These are phyloP conservation scores for Rhizopogon vesiculosus DNA, from an alignment of 768 basidiomycete species.

Conservation along the genomic window DNA sequence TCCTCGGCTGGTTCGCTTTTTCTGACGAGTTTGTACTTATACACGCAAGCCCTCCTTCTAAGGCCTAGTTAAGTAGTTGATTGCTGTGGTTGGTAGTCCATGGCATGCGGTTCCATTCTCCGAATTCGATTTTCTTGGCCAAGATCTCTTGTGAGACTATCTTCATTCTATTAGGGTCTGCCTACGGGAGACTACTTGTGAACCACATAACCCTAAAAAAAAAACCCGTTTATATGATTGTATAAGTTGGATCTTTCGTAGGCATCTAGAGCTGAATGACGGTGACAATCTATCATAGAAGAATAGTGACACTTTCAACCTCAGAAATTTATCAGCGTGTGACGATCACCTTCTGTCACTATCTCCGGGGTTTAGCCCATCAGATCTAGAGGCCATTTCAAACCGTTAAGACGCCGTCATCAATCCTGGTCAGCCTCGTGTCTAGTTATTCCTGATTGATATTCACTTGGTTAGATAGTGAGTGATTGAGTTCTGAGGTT, in stretches of 20 bases:
- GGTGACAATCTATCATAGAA: background rate
- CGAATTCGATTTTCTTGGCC: background rate
- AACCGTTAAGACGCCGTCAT: background rate
- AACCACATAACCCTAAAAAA: too few species aligned
- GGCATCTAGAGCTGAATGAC: background rate
- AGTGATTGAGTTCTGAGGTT: background rate
- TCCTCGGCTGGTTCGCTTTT: too few species aligned
- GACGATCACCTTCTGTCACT: background rate
- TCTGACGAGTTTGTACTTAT: too few species aligned
- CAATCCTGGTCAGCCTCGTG: background rate
- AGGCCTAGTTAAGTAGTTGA: background rate
- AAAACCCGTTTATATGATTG: too few species aligned
- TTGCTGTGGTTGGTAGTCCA: background rate
- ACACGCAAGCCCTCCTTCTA: background rate
- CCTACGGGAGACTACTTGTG: too few species aligned
- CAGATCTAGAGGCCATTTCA: background rate
- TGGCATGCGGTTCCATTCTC: background rate
- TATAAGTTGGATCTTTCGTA: background rate
- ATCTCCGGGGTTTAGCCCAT: background rate
- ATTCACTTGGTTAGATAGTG: background rate
- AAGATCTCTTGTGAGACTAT: background rate
- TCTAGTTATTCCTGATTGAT: background rate
- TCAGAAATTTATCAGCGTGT: background rate
- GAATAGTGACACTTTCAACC: background rate
- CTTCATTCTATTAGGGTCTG: too few species aligned